Evolutionary conservation across 345 rosid genomes (phyloP), one percentile per base, ranked within the genome.

Genomic region (Erucastrum elatum): DNA sequence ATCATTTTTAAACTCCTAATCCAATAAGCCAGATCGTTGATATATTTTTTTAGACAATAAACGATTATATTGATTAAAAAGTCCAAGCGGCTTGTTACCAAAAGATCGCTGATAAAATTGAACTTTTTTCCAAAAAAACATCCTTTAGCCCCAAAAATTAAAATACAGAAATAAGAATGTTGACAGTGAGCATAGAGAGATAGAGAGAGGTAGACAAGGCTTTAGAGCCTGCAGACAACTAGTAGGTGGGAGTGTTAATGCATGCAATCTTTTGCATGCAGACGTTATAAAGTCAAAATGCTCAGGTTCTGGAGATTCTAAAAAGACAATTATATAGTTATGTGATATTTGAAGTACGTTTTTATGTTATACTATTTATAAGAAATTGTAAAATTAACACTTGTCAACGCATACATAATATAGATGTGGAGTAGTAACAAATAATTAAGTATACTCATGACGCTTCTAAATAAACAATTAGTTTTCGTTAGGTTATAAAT

Each of bases 261-360:
- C 83, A 80, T 80, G 83, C 79, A 73, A 68, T 80, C 75, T 74
- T 74, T 63, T 64, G 62, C 79, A 69, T 75, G 79, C 83, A 80
- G 79, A 75, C 67, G 71, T 80, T 70, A 80, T 49, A 71, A 80
- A 80, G 75, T 75, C 76, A 69, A 75, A 71, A 74, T 31, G 71
- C 83, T 74, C 83, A 80, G 75, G 53, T 74, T 80, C 75, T 80
- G 82, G 71, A 80, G 75, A 68, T 69, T 68, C 49, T 74, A 69
- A 80, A 63, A 66, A 61, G 12, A 63, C 64, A 33, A 60, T 66
- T 61, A 41, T 65, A 64, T 27, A 12, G 5, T 67, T 74, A 79
- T 73, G 58, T 68, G 70, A 73, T 68, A 58, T 67, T 31, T 60
- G 44, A 72, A 60, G 33, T 62, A 34, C 29, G 59, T 25, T 51